phyloP scores from a whole-genome alignment of 2,329 filamentous ascomycete species.

The Sclerotinia spermophila region DNA sequence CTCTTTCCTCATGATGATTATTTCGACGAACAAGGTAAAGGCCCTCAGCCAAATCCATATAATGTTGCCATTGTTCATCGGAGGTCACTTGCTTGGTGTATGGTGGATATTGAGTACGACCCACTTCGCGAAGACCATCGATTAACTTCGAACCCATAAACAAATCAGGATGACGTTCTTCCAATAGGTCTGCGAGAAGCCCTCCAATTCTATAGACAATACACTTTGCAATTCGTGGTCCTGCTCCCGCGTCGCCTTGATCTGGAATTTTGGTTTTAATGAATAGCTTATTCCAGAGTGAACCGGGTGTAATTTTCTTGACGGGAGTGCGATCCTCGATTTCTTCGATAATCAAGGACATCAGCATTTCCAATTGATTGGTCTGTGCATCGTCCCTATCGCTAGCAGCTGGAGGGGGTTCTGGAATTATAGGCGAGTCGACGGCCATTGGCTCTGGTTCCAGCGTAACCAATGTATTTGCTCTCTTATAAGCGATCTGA shows the following conservation, averaged over 20 bases:
- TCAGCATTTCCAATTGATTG: neutral
- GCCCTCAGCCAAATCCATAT: neutral
- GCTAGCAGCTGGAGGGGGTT: neutral
- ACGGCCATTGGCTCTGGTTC: neutral
- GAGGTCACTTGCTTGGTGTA: neutral
- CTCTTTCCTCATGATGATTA: neutral
- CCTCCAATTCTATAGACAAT: constrained; percentile 5
- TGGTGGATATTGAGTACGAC: constrained; percentile 3
- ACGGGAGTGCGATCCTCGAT: neutral
- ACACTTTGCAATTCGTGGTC: constrained; percentile 14
- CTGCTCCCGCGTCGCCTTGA: neutral
- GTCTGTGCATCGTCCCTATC: neutral
- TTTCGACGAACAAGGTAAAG: constrained; percentile 13
- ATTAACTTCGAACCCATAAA: neutral
- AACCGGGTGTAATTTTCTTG: neutral
- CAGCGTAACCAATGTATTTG: neutral
- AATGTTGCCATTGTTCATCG: constrained; percentile 4
- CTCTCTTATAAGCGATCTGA: neutral
- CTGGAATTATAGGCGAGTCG: neutral
- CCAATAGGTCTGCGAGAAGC: constrained; percentile 3
- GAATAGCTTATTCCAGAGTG: neutral
- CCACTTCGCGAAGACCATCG: neutral
- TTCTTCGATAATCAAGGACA: neutral
- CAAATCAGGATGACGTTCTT: neutral
- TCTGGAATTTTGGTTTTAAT: constrained; percentile 5